These are phyloP conservation scores for Chlorella variabilis DNA, from an alignment of 163 green algal species.

Conservation along the genomic window DNA sequence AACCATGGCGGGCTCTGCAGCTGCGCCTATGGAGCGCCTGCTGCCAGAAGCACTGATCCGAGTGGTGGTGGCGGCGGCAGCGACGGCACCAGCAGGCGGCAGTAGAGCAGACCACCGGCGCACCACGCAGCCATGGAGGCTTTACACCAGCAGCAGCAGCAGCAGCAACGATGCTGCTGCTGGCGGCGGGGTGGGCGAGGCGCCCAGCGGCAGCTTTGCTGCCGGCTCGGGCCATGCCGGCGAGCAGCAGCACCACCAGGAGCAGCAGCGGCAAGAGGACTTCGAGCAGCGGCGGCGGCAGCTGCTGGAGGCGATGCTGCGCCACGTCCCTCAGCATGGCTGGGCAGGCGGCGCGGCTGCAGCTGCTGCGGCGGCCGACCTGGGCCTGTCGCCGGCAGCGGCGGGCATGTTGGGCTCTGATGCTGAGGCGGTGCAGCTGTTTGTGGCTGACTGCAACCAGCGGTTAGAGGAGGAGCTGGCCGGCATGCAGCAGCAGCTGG, in stretches of 20 bases:
- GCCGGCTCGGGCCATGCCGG: no score
- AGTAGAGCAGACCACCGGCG: no score
- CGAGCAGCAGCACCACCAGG: background rate
- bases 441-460: conserved; percentile 54
- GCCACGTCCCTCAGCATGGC: conserved; percentile 36
- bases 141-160: no score
- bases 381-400: conserved; percentile 55
- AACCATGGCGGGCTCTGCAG: no score
- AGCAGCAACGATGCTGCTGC: no score
- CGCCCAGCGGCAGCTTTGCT: background rate
- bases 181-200: no score
- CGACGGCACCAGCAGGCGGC: no score
- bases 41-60: no score
- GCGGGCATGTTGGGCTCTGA: conserved; percentile 43
- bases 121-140: no score
- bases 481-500: conserved; percentile 33
- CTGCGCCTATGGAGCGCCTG: no score
- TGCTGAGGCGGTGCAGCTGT: conserved; percentile 56
- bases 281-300: background rate
- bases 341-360: conserved; percentile 52
- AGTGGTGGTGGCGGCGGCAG: no score
- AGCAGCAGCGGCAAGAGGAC: background rate
- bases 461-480: conserved; percentile 40
- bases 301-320: conserved; percentile 23
- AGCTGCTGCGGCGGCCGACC: conserved; percentile 45